A percentile compares a stretch with the other conserved stretches of the same genome.
Evolutionary conservation across 208 protist genomes (phyloP).

Genomic region (Wallacemonas sp.): DNA sequence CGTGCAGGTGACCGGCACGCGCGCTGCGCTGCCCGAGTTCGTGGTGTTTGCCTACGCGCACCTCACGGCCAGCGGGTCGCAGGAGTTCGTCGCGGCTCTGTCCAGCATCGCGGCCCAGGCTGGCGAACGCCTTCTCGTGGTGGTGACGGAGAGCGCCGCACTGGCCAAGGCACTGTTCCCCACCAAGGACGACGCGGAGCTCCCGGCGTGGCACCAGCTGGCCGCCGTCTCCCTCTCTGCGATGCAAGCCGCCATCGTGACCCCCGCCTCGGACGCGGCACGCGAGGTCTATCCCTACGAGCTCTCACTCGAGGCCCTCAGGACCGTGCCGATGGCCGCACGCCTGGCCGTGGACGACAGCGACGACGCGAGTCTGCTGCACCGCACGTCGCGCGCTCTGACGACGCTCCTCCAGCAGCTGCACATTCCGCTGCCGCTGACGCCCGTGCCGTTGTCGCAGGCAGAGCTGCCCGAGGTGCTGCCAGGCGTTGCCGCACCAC

Average conservation of each 20-base stretch:
- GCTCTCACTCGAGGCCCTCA: conserved; percentile 1
- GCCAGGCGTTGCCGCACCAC: background rate
- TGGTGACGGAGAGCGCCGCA: conserved; percentile 37
- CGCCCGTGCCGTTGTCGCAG: background rate
- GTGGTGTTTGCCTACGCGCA: conserved; percentile 30
- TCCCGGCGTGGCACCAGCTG: background rate
- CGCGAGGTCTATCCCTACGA: background rate
- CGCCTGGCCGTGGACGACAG: background rate
- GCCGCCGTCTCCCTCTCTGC: background rate
- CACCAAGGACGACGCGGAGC: background rate
- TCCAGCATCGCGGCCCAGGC: conserved; percentile 27
- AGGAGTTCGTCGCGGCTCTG: conserved; percentile 35
- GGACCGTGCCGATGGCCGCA: background rate
- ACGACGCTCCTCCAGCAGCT: background rate
- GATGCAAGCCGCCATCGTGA: background rate
- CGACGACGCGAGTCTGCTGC: conserved; percentile 1
- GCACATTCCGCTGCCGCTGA: background rate
- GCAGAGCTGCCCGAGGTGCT: background rate
- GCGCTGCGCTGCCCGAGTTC: conserved; percentile 6
- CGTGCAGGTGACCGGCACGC: conserved; percentile 1
- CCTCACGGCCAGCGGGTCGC: conserved; percentile 33
- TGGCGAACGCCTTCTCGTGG: conserved; percentile 24
- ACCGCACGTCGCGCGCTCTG: background rate
- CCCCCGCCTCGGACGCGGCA: background rate
- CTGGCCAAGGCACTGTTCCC: conserved; percentile 28